These are phyloP conservation scores for Crithidia acanthocephali DNA, from an alignment of 208 protist species.

Conservation along the genomic window DNA sequence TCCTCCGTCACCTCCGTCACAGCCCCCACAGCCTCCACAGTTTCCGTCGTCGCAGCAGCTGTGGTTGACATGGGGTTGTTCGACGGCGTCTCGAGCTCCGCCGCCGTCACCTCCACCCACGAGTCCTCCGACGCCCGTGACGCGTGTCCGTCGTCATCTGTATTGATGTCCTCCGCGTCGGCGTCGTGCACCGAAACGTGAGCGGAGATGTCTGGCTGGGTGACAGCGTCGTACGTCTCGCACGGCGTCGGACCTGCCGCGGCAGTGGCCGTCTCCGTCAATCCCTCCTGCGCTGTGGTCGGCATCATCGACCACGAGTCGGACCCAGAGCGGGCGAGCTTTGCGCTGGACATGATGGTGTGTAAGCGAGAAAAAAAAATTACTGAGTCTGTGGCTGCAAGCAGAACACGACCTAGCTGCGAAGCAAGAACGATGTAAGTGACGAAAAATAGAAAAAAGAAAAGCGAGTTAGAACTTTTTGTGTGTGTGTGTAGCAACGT, in stretches of 20 bases:
- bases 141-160: neutral
- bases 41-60: too few relatives aligned
- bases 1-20: neutral
- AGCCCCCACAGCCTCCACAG: too few relatives aligned
- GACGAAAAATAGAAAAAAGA: constrained; percentile 1
- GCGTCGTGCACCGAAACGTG: neutral
- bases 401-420: too few relatives aligned
- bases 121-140: constrained; percentile 21
- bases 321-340: constrained; percentile 4
- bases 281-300: neutral
- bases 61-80: neutral
- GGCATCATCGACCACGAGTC: constrained; percentile 25
- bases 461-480: too few relatives aligned
- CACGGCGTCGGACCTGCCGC: neutral
- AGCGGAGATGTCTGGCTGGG: neutral
- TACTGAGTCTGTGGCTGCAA: too few relatives aligned
- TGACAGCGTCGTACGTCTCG: neutral
- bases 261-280: constrained; percentile 2
- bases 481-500: too few relatives aligned
- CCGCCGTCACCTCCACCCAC: constrained; percentile 29
- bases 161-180: neutral
- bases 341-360: constrained; percentile 13
- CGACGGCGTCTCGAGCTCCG: constrained; percentile 13
- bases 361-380: too few relatives aligned
- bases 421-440: too few relatives aligned